Percentiles rank a stretch among this genome's conserved stretches.
Evolutionary conservation across 2,329 filamentous ascomycete species (phyloP).

Genomic region (Xylaria hypoxylon): DNA sequence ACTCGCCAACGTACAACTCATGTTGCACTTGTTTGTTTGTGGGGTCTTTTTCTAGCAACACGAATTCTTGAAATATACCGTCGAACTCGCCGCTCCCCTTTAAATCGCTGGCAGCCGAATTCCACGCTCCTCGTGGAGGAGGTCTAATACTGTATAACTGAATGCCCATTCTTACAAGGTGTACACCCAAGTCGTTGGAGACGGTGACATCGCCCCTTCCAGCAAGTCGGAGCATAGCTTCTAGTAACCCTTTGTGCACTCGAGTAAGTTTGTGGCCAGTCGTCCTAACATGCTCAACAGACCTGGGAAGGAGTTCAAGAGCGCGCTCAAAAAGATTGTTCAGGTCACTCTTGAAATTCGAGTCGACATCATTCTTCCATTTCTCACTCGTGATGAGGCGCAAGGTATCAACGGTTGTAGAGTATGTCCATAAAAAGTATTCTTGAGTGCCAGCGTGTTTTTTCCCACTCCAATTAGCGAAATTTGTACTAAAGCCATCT

Average conservation of each 20-base stretch:
- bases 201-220: not conserved
- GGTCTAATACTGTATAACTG: not conserved
- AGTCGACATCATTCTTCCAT: constrained; percentile 2
- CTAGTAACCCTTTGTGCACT: constrained; percentile 22
- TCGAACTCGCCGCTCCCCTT: constrained; percentile 9
- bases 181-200: not conserved
- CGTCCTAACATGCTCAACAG: not conserved
- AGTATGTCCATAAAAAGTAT: constrained; percentile 16
- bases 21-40: not conserved
- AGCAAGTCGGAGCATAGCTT: not conserved
- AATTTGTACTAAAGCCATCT: not conserved
- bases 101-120: constrained; percentile 11
- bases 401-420: not conserved
- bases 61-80: constrained; percentile 7
- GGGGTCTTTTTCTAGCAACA: not conserved
- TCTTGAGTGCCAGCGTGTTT: not conserved
- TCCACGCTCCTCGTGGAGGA: constrained; percentile 2
- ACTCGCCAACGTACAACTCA: not conserved
- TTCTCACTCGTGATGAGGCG: constrained; percentile 4
- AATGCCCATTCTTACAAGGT: constrained; percentile 7
- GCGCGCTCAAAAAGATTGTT: not conserved
- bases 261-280: not conserved
- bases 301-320: not conserved
- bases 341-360: not conserved
- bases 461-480: not conserved